phyloP scores from a whole-genome alignment of 2,329 filamentous ascomycete species.

The Fusarium xylarioides region DNA sequence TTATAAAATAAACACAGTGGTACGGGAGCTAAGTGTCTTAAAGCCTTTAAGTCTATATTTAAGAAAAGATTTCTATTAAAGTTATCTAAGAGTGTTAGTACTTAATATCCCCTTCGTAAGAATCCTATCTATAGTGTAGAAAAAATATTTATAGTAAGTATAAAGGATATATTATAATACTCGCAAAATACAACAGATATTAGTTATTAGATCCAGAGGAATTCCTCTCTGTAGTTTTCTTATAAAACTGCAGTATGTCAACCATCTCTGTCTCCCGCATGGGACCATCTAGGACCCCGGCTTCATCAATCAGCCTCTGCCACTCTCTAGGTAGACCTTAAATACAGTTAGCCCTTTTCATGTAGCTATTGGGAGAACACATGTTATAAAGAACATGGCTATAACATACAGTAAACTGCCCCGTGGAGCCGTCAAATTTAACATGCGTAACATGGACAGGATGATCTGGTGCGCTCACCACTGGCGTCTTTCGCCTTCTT shows the following conservation, averaged over 20 bases:
- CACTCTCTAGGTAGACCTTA: neutral
- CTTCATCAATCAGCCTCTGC: neutral
- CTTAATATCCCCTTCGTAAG: fast-evolving
- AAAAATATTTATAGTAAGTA: no score
- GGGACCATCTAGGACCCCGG: no score
- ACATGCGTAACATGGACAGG: fast-evolving
- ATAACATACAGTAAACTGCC: neutral
- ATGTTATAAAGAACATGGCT: fast-evolving
- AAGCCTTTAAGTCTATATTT: no score
- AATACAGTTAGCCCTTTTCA: neutral
- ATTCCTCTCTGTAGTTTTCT: fast-evolving
- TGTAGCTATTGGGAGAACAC: fast-evolving
- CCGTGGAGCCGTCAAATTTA: fast-evolving
- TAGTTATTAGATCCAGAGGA: fast-evolving
- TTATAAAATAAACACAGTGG: no score
- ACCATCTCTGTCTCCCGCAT: neutral
- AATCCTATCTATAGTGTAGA: neutral
- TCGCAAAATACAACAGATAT: fast-evolving
- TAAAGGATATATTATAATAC: neutral
- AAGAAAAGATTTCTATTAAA: no score
- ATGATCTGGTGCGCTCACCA: fast-evolving
- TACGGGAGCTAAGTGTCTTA: no score
- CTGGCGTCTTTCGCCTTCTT: neutral
- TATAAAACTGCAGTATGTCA: no score
- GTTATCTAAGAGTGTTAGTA: no score